Evolutionary conservation across 208 protist species (phyloP).

Genomic region (Phytomonas francai): DNA sequence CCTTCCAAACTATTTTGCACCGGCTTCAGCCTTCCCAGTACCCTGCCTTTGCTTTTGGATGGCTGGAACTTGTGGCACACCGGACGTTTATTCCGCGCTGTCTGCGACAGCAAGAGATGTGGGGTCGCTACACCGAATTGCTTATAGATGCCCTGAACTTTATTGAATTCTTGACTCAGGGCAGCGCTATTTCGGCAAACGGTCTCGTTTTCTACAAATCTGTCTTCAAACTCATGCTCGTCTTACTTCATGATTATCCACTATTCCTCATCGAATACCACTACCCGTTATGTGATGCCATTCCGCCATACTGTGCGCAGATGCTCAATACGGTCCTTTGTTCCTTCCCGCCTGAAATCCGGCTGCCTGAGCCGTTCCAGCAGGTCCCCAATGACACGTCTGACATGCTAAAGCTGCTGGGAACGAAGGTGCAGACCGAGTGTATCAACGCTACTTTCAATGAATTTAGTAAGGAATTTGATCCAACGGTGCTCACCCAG

Average conservation of each 20-base stretch:
- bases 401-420: conserved; percentile 83
- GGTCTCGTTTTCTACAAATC: conserved; percentile 85
- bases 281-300: conserved; percentile 92
- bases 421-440: conserved; percentile 77
- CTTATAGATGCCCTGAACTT: conserved; percentile 69
- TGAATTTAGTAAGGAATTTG: conserved; percentile 12
- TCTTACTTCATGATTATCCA: conserved; percentile 99
- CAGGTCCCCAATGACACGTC: conserved; percentile 77
- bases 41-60: conserved; percentile 98
- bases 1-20: conserved; percentile 89
- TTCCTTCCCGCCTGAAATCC: conserved; percentile 95
- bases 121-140: conserved; percentile 57
- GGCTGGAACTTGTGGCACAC: conserved; percentile 97
- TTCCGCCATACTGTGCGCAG: conserved; percentile 95
- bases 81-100: conserved; percentile 96
- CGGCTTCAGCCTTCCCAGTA: conserved; percentile 83
- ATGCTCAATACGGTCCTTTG: conserved; percentile 96
- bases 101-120: conserved; percentile 48
- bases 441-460: conserved; percentile 70
- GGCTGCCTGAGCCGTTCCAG: conserved; percentile 92
- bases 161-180: conserved; percentile 60
- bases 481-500: conserved; percentile 29
- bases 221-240: conserved; percentile 90
- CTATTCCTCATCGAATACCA: conserved; percentile 98
- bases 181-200: conserved; percentile 51